These are phyloP conservation scores for Blastomyces gilchristii DNA, from an alignment of 2,329 filamentous ascomycete genomes.

Conservation along the genomic window DNA sequence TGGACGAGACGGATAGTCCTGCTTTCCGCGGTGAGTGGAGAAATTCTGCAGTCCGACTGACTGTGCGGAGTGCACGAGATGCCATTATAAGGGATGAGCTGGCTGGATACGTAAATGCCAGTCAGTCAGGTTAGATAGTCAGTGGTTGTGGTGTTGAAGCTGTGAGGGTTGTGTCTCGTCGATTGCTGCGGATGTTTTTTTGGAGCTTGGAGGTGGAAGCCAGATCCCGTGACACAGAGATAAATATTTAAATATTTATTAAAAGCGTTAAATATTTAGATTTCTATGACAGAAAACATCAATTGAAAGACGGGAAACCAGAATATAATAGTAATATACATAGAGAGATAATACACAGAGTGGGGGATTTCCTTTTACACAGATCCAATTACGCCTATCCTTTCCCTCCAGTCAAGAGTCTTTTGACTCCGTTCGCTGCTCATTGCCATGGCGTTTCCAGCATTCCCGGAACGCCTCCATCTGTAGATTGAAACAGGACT, in stretches of 20 bases:
- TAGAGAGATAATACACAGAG: background rate
- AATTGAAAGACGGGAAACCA: background rate
- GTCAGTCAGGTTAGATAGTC: background rate
- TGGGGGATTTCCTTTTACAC: background rate
- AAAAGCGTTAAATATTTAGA: too few relatives aligned
- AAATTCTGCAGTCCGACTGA: slow-evolving; percentile 10
- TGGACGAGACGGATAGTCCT: slow-evolving; percentile 7
- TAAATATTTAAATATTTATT: too few relatives aligned
- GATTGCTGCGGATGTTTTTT: background rate
- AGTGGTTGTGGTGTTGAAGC: background rate
- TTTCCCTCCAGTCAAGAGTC: slow-evolving; percentile 40
- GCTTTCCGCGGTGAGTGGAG: slow-evolving; percentile 7
- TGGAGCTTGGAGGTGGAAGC: background rate
- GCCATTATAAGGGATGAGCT: slow-evolving; percentile 8
- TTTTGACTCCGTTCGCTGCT: slow-evolving; percentile 67
- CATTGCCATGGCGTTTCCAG: slow-evolving; percentile 85
- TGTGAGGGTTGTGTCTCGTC: background rate
- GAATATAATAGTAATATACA: background rate
- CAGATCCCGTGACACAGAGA: background rate
- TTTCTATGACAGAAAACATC: background rate
- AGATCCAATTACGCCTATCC: background rate
- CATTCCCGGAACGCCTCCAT: slow-evolving; percentile 84
- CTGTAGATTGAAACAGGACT: slow-evolving; percentile 37
- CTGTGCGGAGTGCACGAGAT: slow-evolving; percentile 1
- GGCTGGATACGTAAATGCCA: background rate